Conservation (phyloP, 2,329 filamentous ascomycete species). For the Xylariaceae sp. region DNA sequence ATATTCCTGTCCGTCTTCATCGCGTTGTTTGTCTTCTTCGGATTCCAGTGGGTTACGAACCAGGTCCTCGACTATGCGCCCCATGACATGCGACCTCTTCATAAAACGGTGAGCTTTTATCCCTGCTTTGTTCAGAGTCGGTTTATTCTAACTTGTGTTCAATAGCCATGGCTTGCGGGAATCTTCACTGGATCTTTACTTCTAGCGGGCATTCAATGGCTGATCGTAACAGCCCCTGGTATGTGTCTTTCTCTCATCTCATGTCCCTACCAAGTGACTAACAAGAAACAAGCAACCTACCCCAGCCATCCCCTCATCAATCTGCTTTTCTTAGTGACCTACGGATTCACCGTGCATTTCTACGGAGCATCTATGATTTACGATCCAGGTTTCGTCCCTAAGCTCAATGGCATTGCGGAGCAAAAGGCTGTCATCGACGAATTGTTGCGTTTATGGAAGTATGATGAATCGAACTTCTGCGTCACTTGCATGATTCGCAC, state of each 20-base stretch:
- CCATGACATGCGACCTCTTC: slow-evolving; percentile 80
- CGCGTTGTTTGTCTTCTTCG: slow-evolving; percentile 59
- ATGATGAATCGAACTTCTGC: slow-evolving; percentile 92
- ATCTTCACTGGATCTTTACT: slow-evolving; percentile 88
- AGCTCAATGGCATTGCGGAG: slow-evolving; percentile 80
- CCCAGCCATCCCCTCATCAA: slow-evolving; percentile 68
- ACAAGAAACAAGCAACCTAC: slow-evolving; percentile 53
- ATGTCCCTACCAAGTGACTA: slow-evolving; percentile 23
- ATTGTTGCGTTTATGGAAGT: slow-evolving; percentile 77
- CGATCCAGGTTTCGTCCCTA: slow-evolving; percentile 91
- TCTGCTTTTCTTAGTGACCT: slow-evolving; percentile 62
- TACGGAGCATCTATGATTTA: slow-evolving; percentile 79
- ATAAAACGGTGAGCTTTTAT: slow-evolving; percentile 66
- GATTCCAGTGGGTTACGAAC: slow-evolving; percentile 70
- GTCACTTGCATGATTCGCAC: slow-evolving; percentile 90
- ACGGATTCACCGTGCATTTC: slow-evolving; percentile 71
- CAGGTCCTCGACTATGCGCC: slow-evolving; percentile 78
- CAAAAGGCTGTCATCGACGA: slow-evolving; percentile 88
- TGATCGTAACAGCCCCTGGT: slow-evolving; percentile 69
- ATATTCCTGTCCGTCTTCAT: slow-evolving; percentile 73
- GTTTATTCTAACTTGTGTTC: slow-evolving; percentile 11
- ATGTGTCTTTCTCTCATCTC: slow-evolving; percentile 28
- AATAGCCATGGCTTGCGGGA: slow-evolving; percentile 81
- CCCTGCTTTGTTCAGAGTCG: too few species aligned
- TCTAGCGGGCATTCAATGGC: slow-evolving; percentile 70